Evolutionary conservation across 1,284 basidiomycete species (phyloP).

Genomic region (Moesziomyces parantarcticus): DNA sequence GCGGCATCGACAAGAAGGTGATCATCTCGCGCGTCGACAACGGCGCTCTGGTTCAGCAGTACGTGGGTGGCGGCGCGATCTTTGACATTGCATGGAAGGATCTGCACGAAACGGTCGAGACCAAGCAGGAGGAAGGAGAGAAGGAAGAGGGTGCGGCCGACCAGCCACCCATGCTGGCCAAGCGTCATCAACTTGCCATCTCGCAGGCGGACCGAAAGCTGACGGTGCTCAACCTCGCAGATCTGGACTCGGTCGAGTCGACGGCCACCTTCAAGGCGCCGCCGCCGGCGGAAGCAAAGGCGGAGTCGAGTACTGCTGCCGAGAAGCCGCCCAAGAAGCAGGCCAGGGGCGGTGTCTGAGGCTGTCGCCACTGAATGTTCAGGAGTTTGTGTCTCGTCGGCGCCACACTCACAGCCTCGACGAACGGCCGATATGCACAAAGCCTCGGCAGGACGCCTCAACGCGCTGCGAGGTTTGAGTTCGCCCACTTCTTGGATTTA

Average conservation of each 20-base stretch:
- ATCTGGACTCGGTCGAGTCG: slow-evolving; percentile 33
- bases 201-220: slow-evolving; percentile 61
- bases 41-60: slow-evolving; percentile 51
- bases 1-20: slow-evolving; percentile 63
- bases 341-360: slow-evolving; percentile 29
- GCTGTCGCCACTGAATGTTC: neutral
- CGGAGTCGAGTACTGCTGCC: slow-evolving; percentile 18
- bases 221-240: slow-evolving; percentile 53
- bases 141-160: slow-evolving; percentile 11
- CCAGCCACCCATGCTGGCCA: slow-evolving; percentile 16
- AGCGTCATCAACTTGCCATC: slow-evolving; percentile 57
- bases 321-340: slow-evolving; percentile 44
- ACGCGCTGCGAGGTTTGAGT: neutral
- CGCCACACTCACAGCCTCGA: neutral
- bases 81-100: slow-evolving; percentile 54
- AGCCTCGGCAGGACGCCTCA: neutral
- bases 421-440: too few species aligned
- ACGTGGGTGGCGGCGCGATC: slow-evolving; percentile 49
- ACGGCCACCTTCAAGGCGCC: slow-evolving; percentile 27
- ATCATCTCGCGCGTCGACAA: slow-evolving; percentile 56
- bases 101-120: slow-evolving; percentile 24
- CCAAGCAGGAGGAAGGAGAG: slow-evolving; percentile 43
- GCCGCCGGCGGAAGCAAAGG: slow-evolving; percentile 18
- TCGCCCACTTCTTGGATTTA: neutral
- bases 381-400: too few species aligned